Percentiles rank a stretch among this genome's conserved stretches.
phyloP scores from a whole-genome alignment of 768 basidiomycete species.

The Russula dissimulans region DNA sequence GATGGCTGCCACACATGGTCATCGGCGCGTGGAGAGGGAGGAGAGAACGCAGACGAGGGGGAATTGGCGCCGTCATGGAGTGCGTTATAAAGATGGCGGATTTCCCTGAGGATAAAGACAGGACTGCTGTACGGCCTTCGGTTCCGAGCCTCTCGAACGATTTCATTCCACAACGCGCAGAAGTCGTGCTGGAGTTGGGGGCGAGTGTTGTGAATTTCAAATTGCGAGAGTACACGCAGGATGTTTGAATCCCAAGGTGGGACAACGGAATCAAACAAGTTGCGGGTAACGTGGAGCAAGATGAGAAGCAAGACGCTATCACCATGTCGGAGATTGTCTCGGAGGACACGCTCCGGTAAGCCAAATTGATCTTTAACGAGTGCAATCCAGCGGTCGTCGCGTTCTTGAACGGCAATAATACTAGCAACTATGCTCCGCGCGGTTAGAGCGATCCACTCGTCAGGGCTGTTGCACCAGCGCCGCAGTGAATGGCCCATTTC shows the following conservation, averaged over 20 bases:
- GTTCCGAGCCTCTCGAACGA: neutral
- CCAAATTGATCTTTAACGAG: neutral
- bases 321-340: neutral
- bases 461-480: neutral
- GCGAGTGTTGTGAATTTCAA: neutral
- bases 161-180: constrained; percentile 5
- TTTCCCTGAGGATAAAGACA: neutral
- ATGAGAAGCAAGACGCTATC: neutral
- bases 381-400: neutral
- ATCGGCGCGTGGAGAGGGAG: neutral
- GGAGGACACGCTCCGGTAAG: neutral
- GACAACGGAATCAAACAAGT: neutral
- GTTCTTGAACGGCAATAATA: neutral
- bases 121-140: neutral
- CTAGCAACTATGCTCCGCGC: neutral
- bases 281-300: neutral
- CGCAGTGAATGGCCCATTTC: neutral
- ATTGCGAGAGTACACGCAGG: neutral
- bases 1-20: neutral
- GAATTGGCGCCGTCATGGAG: neutral
- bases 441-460: neutral
- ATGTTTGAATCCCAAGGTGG: neutral
- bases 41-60: neutral
- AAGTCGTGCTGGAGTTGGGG: constrained; percentile 1
- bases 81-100: neutral